These are phyloP conservation scores for Porcisia hertigi DNA, from an alignment of 208 protist species.

Conservation along the genomic window DNA sequence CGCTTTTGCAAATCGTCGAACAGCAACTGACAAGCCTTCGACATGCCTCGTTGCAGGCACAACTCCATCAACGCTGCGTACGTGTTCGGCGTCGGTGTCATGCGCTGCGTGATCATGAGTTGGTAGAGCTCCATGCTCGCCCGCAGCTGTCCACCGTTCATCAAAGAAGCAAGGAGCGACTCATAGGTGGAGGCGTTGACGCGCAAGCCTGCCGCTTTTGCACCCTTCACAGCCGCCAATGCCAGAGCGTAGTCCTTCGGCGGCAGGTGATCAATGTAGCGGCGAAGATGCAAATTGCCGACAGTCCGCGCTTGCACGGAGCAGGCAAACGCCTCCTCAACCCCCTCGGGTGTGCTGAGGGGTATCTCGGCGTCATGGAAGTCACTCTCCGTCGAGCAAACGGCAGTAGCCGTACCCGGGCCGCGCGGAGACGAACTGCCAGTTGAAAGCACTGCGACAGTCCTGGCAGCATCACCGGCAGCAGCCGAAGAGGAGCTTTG, in stretches of 20 bases:
- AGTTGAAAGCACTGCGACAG: not conserved
- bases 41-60: conserved; percentile 72
- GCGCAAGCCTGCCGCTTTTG: conserved; percentile 55
- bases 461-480: not conserved
- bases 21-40: conserved; percentile 57
- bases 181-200: conserved; percentile 70
- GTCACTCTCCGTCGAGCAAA: not conserved
- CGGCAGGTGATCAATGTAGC: conserved; percentile 59
- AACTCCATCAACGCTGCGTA: conserved; percentile 81
- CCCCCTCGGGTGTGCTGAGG: conserved; percentile 43
- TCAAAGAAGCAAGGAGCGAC: conserved; percentile 52
- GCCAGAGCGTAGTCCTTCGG: conserved; percentile 56
- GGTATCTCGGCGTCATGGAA: conserved; percentile 7
- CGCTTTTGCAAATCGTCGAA: conserved; percentile 73
- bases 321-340: conserved; percentile 57
- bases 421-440: not conserved
- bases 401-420: not conserved
- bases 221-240: conserved; percentile 69
- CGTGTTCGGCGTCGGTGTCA: conserved; percentile 67
- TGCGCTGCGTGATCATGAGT: conserved; percentile 54
- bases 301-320: conserved; percentile 78
- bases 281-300: conserved; percentile 77
- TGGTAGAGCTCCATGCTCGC: conserved; percentile 82
- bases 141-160: conserved; percentile 70
- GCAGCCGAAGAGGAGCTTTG: too few relatives aligned